phyloP scores from a whole-genome alignment of 2,329 filamentous ascomycete species.

The Rasamsonia emersonii region DNA sequence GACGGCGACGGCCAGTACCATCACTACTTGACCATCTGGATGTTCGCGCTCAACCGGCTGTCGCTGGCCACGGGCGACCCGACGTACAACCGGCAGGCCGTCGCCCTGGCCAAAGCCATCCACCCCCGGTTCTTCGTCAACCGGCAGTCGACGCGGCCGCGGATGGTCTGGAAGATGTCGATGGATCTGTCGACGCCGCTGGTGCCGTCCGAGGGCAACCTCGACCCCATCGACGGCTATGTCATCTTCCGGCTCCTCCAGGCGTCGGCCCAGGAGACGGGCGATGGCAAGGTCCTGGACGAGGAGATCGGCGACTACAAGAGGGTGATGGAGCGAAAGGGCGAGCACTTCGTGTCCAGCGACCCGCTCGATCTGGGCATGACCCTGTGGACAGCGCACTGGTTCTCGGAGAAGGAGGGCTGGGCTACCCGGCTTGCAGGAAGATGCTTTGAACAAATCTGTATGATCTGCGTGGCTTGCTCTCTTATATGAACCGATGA shows the following conservation, averaged over 20 bases:
- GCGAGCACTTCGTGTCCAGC: constrained; percentile 35
- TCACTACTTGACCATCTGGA: constrained; percentile 55
- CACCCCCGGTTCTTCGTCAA: constrained; percentile 45
- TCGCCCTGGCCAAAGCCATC: constrained; percentile 45
- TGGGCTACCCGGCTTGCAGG: constrained; percentile 39
- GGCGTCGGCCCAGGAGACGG: constrained; percentile 26
- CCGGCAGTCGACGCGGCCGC: constrained; percentile 21
- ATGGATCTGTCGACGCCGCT: constrained; percentile 41
- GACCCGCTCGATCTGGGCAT: constrained; percentile 53
- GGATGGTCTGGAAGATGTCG: constrained; percentile 51
- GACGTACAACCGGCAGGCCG: constrained; percentile 43
- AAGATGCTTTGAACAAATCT: constrained; percentile 29
- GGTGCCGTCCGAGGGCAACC: constrained; percentile 45
- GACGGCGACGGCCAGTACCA: constrained; percentile 55
- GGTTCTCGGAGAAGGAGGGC: constrained; percentile 37
- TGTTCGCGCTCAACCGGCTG: constrained; percentile 52
- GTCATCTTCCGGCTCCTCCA: constrained; percentile 44
- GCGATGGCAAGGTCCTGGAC: constrained; percentile 28
- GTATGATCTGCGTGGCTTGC: too few relatives aligned
- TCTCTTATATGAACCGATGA: too few relatives aligned
- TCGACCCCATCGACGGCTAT: constrained; percentile 49
- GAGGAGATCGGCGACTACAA: constrained; percentile 47
- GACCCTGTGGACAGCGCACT: constrained; percentile 50
- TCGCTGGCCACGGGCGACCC: constrained; percentile 39
- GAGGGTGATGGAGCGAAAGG: constrained; percentile 39